These are phyloP conservation scores for Blastocystis hominis DNA, from an alignment of 352 stramenopile genomes.

Conservation along the genomic window DNA sequence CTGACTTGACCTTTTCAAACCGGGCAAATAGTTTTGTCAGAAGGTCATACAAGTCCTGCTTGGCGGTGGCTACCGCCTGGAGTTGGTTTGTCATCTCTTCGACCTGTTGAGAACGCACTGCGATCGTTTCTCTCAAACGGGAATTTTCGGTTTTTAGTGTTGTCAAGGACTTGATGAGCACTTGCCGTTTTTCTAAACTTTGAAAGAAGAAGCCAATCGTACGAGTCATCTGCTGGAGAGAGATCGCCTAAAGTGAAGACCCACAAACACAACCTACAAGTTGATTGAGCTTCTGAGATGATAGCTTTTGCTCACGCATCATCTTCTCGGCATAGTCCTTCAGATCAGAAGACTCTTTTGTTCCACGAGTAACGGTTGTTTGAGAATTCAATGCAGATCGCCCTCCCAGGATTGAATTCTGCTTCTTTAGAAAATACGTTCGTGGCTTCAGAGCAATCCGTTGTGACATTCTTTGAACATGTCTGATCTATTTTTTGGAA, in stretches of 20 bases:
- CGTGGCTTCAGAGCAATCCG: neutral
- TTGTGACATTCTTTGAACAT: slow-evolving; percentile 4
- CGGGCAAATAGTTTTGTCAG: neutral
- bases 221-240: slow-evolving; percentile 51
- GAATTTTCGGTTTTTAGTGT: slow-evolving; percentile 53
- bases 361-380: neutral
- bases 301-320: slow-evolving; percentile 42
- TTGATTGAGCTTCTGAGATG: slow-evolving; percentile 48
- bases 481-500: neutral
- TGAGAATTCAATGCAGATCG: neutral
- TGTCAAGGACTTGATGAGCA: slow-evolving; percentile 31
- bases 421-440: slow-evolving; percentile 40
- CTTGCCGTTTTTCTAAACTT: slow-evolving; percentile 49
- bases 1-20: neutral
- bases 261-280: neutral
- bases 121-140: slow-evolving; percentile 8
- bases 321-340: slow-evolving; percentile 54
- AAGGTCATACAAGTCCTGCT: slow-evolving; percentile 7
- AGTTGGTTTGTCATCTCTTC: slow-evolving; percentile 25
- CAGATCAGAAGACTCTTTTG: slow-evolving; percentile 33
- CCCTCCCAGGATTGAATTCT: neutral
- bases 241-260: neutral
- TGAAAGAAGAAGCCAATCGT: slow-evolving; percentile 44
- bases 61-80: neutral
- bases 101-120: slow-evolving; percentile 5